Evolutionary conservation across 2,329 filamentous ascomycete species (phyloP).

Genomic region (Delphinella strobiligena): DNA sequence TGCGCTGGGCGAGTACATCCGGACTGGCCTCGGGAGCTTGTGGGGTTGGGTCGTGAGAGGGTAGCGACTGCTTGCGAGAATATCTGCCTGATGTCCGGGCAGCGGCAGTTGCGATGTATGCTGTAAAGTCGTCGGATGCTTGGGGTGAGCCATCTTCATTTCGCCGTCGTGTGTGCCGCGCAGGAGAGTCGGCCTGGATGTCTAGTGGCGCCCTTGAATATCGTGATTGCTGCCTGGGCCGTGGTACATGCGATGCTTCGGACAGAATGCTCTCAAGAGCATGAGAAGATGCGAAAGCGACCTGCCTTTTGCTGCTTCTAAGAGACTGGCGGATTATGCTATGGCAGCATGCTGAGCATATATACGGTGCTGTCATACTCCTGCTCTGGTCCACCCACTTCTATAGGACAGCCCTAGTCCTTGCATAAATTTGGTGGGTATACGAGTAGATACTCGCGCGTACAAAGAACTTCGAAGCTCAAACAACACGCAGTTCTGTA

Average conservation of each 20-base stretch:
- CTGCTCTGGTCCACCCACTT: not conserved
- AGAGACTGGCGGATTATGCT: not conserved
- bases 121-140: not conserved
- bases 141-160: too few relatives aligned
- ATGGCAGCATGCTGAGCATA: not conserved
- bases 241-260: not conserved
- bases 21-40: too few relatives aligned
- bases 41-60: too few relatives aligned
- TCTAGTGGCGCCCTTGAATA: not conserved
- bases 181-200: not conserved
- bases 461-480: too few relatives aligned
- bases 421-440: too few relatives aligned
- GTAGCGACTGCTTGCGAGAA: not conserved
- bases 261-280: not conserved
- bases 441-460: too few relatives aligned
- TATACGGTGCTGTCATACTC: not conserved
- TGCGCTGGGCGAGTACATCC: too few relatives aligned
- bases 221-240: not conserved
- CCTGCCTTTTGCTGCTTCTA: not conserved
- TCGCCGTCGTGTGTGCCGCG: not conserved
- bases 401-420: too few relatives aligned
- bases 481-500: too few relatives aligned
- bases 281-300: not conserved
- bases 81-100: not conserved
- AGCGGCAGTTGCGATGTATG: constrained; percentile 3